Conservation (phyloP, 495 filamentous ascomycete genomes). For the Chaetomium fimeti region DNA sequence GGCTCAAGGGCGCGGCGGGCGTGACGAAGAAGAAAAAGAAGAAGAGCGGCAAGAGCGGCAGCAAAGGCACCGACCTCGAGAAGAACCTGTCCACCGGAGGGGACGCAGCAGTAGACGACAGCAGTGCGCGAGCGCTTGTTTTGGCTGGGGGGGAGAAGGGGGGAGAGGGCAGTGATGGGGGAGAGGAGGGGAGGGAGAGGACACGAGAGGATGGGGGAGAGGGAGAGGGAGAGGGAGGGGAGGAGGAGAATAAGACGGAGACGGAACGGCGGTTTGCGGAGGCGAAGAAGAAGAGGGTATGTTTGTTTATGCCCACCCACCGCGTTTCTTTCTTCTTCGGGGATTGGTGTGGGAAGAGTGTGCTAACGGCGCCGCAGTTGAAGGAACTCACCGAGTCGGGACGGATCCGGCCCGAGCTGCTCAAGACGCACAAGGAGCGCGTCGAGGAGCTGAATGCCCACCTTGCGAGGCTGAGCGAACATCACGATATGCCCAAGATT, state of each 20-base stretch:
- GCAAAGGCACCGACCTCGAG: conserved; percentile 31
- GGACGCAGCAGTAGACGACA: not conserved
- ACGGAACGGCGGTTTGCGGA: conserved; percentile 80
- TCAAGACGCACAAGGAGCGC: conserved; percentile 95
- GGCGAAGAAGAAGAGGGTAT: conserved; percentile 71
- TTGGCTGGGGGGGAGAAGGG: not conserved
- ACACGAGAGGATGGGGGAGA: conserved; percentile 15
- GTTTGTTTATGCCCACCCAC: conserved; percentile 33
- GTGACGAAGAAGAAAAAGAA: conserved; percentile 63
- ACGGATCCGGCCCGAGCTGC: conserved; percentile 59
- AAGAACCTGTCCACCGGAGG: conserved; percentile 36
- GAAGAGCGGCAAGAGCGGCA: conserved; percentile 37
- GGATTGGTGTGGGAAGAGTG: not conserved
- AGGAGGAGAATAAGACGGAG: conserved; percentile 67
- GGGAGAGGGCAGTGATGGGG: not conserved
- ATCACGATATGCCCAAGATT: conserved; percentile 95
- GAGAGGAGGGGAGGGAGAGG: not conserved
- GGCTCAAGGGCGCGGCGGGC: conserved; percentile 72
- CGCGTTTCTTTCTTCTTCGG: not conserved
- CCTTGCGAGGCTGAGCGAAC: conserved; percentile 85
- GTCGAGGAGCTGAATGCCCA: conserved; percentile 96
- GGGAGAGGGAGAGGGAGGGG: conserved; percentile 28
- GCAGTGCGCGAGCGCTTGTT: conserved; percentile 7
- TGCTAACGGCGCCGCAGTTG: conserved; percentile 47
- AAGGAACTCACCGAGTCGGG: conserved; percentile 60